phyloP scores from a whole-genome alignment of 345 rosid genomes.

The Abelmoschus esculentus region DNA sequence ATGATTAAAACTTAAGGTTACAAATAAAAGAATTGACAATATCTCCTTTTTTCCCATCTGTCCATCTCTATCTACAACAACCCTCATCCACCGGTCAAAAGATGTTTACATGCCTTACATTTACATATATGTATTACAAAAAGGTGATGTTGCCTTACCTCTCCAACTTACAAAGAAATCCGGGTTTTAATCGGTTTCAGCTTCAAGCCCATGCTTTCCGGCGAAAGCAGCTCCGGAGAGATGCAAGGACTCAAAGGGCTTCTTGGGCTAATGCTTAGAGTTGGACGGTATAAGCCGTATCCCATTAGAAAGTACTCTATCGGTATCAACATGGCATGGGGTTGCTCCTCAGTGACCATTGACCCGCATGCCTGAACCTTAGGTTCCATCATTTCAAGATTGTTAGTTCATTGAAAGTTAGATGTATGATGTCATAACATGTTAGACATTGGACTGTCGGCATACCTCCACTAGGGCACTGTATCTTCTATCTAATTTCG shows the following conservation, averaged over 20 bases:
- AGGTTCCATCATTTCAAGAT: not conserved
- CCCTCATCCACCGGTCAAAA: slow-evolving; percentile 14
- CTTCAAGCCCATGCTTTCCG: slow-evolving; percentile 98
- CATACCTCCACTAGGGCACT: slow-evolving; percentile 89
- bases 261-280: slow-evolving; percentile 76
- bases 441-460: not conserved
- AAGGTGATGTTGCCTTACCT: not conserved
- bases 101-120: slow-evolving; percentile 12
- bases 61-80: slow-evolving; percentile 29
- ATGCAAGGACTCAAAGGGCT: slow-evolving; percentile 87
- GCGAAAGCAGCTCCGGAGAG: slow-evolving; percentile 89
- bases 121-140: slow-evolving; percentile 15
- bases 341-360: slow-evolving; percentile 92
- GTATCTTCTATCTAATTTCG: slow-evolving; percentile 69
- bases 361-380: slow-evolving; percentile 97
- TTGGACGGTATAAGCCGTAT: slow-evolving; percentile 67
- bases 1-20: slow-evolving; percentile 14
- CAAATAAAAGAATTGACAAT: slow-evolving; percentile 28
- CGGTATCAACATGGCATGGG: slow-evolving; percentile 93
- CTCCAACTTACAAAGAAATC: slow-evolving; percentile 17
- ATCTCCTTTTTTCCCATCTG: slow-evolving; percentile 20
- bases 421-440: not conserved
- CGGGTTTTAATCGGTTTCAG: slow-evolving; percentile 89
- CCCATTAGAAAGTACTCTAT: slow-evolving; percentile 87
- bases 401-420: not conserved